Base-by-base conservation (phyloP, 345 rosid species). In the Brassica nigra region DNA sequence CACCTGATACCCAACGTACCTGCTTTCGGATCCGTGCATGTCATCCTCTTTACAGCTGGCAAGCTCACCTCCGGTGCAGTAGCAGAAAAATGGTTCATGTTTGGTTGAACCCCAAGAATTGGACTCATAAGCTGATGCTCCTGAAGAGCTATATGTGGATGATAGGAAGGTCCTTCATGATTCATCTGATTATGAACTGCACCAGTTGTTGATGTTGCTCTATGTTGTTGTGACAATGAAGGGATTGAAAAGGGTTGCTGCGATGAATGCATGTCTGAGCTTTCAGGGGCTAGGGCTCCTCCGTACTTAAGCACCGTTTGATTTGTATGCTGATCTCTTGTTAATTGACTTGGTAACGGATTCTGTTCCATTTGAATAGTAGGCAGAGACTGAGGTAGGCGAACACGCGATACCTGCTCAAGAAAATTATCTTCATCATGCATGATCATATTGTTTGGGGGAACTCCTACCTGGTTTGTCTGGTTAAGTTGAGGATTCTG, bases 191-290 rank as follows among this genome's bases (percentile, higher is more conserved):
- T 57, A 57, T 20, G 29, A 18, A 8, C 5, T 0, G 4, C 29
- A 20, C 20, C 12, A 8, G 29, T 16, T 55, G 28, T 55, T 8
- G 61, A 16, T 18, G 11, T 5, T 7, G 12, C 12, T 9, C 23
- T 54, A 15, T 65, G 57, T 3, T 66, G 52, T 8, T 66, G 30
- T 37, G 69, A n/a, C 8, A 66, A 8, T 10, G 69, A 9, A 36
- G 28, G 52, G 55, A 82, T 89, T 77, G 85, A 71, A 76, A 81
- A 52, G 8, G 2, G 62, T 57, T 59, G 47, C 3, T 39, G 47
- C 10, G 12, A 9, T 39, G 47, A 39, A 39, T 39, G 47, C 14
- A 9, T 2, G 12, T 39, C 11, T 39, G 47, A 39, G 47, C 47
- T 39, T 39, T 39, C 47, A 39, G 47, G 47, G 47, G 12, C 47